These are phyloP conservation scores for Penicillium fimorum DNA, from an alignment of 495 filamentous ascomycete genomes.

Conservation along the genomic window DNA sequence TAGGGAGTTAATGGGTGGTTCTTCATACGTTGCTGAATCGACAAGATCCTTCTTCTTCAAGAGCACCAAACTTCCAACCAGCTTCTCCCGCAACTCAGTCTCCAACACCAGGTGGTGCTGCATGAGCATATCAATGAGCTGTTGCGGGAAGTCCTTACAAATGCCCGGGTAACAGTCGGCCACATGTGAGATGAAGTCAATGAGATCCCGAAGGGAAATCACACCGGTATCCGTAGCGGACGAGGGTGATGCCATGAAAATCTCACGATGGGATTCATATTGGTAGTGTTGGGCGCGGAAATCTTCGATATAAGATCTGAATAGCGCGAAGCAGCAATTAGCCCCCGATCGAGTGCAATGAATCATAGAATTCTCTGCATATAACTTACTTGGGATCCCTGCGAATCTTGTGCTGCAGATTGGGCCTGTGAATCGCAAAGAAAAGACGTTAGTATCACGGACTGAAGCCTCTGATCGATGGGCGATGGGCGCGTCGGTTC, in stretches of 20 bases:
- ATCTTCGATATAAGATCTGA: constrained; percentile 78
- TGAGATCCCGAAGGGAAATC: constrained; percentile 76
- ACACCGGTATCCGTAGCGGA: constrained; percentile 72
- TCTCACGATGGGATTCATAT: constrained; percentile 86
- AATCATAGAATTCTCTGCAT: background rate
- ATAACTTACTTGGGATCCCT: constrained; percentile 70
- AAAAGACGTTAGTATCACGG: constrained; percentile 23
- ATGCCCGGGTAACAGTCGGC: constrained; percentile 88
- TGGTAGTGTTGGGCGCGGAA: constrained; percentile 86
- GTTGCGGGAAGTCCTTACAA: constrained; percentile 71
- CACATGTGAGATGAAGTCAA: constrained; percentile 88
- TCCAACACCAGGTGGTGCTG: constrained; percentile 79
- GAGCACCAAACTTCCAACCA: constrained; percentile 86
- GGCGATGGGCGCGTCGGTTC: constrained; percentile 21
- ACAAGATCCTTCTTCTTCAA: constrained; percentile 88
- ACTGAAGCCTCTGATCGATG: constrained; percentile 14
- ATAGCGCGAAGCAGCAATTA: constrained; percentile 7
- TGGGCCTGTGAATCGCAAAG: constrained; percentile 53
- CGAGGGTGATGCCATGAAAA: constrained; percentile 80
- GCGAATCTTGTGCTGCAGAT: constrained; percentile 83
- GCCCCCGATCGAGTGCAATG: background rate
- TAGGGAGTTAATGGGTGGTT: background rate
- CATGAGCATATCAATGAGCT: constrained; percentile 75
- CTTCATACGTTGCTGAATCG: constrained; percentile 65
- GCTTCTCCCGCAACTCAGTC: constrained; percentile 83